Base-by-base conservation (phyloP, 805 yeast species). In the Millerago galiae region DNA sequence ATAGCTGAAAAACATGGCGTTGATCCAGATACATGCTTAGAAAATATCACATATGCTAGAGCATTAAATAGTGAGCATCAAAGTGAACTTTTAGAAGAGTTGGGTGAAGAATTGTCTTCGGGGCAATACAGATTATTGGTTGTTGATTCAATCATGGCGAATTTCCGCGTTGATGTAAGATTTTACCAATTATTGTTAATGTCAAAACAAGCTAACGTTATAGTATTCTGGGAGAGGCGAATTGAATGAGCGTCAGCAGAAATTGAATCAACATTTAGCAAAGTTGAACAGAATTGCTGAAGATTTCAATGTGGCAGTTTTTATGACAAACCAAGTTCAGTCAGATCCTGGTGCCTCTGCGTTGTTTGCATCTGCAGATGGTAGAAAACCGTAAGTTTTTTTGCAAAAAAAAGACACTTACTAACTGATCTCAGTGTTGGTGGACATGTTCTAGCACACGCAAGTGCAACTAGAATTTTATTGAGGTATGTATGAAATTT, bases 321-420 rank as follows among this genome's bases (percentile, higher is more conserved):
- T 83, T 41, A 74, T 83, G 65, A 77, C 81, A 1, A 83, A 83
- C 52, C 91, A 83, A 58, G 89, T 83, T 13, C 91, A 83, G 48
- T 83, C 89, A 8, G 91, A 84, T 58, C 91, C 89, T 6, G 91
- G 89, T 46, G 93, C 91, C 2, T 76, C 81, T 51, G 81, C 89
- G 1, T 65, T 80, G 17, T 83, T 84, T 74, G 88, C 83, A 26
- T 73, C 85, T 40, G 89, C 88, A 8, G 91, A 84, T 62, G 90
- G 91, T 7, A 75, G 88, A 53, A 84, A 84, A 59, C 91, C 93
- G 46, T 64, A 46, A 48, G 67, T 21, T 13, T n/a, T 5, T n/a
- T 29, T 29, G 1, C 14, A 15, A n/a, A 15, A 29, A 8, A 9
- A 9, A n/a, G 15, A 11, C 15, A 29, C n/a, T n/a, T n/a, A 14